A percentile compares a stretch with the other conserved stretches of the same genome.
Evolutionary conservation across 2,329 filamentous ascomycete species (phyloP).

Genomic region (Sclerotinia glacialis): DNA sequence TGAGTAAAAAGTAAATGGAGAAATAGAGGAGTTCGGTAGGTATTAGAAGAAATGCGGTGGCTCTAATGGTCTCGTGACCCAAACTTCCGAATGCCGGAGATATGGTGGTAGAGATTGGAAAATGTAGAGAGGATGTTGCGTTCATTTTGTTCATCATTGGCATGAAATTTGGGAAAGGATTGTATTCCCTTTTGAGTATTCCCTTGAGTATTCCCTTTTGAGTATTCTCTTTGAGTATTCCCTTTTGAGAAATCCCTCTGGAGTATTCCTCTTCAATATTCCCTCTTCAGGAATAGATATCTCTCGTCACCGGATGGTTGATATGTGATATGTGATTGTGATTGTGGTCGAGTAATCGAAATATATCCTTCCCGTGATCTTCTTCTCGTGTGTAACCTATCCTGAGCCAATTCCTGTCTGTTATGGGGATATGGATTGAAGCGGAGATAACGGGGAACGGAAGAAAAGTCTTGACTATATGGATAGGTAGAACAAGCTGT

Average conservation of each 20-base stretch:
- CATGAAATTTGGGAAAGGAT: not conserved
- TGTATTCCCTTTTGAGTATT: not conserved
- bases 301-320: not conserved
- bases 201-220: not conserved
- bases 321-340: not conserved
- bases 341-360: not conserved
- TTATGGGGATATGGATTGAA: not conserved
- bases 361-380: not conserved
- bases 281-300: not conserved
- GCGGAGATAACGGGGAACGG: not conserved
- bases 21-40: slow-evolving; percentile 38
- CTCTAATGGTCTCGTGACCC: slow-evolving; percentile 34
- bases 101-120: slow-evolving; percentile 26
- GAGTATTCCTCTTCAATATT: too few species aligned
- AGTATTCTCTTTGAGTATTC: too few species aligned
- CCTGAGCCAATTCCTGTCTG: too few species aligned
- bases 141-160: slow-evolving; percentile 31
- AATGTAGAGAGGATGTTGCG: slow-evolving; percentile 26
- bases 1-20: slow-evolving; percentile 38
- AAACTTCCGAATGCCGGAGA: slow-evolving; percentile 32
- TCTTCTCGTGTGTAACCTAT: not conserved
- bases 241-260: too few species aligned
- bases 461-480: too few species aligned
- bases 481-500: too few species aligned
- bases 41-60: slow-evolving; percentile 34